Evolutionary conservation across 495 filamentous ascomycete genomes (phyloP).

Genomic region (Wilcoxina mikolae): DNA sequence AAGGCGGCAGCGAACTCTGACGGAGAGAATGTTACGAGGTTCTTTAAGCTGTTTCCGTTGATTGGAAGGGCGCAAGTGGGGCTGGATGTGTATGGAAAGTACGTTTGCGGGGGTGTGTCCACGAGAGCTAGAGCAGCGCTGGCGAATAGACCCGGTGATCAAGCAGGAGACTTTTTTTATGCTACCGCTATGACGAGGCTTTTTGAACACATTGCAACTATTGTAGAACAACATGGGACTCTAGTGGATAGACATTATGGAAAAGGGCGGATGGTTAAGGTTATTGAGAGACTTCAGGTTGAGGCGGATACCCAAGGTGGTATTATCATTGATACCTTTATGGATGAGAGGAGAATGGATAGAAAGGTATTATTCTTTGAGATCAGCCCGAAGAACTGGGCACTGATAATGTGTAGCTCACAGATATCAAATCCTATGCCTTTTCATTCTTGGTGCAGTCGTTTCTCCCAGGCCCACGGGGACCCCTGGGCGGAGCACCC

Average conservation of each 20-base stretch:
- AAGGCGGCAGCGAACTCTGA: slow-evolving; percentile 75
- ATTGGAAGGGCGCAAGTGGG: slow-evolving; percentile 83
- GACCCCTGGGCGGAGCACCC: slow-evolving; percentile 15
- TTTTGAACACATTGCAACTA: slow-evolving; percentile 94
- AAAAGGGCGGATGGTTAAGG: slow-evolving; percentile 78
- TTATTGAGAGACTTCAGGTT: slow-evolving; percentile 82
- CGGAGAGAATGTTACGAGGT: slow-evolving; percentile 75
- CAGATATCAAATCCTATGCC: slow-evolving; percentile 89
- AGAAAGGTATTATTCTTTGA: slow-evolving; percentile 36
- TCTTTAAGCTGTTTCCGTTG: slow-evolving; percentile 94
- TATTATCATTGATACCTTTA: slow-evolving; percentile 88
- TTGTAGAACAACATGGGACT: slow-evolving; percentile 77
- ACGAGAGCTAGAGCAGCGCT: slow-evolving; percentile 65
- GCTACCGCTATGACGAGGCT: slow-evolving; percentile 77
- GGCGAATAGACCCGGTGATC: slow-evolving; percentile 39
- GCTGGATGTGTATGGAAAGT: slow-evolving; percentile 83
- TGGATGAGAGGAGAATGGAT: slow-evolving; percentile 70
- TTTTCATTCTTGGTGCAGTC: slow-evolving; percentile 94
- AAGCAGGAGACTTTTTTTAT: slow-evolving; percentile 70
- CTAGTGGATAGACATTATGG: slow-evolving; percentile 92
- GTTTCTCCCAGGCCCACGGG: slow-evolving; percentile 46
- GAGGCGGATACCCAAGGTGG: slow-evolving; percentile 97
- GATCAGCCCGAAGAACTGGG: too few species aligned
- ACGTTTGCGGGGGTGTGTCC: slow-evolving; percentile 88
- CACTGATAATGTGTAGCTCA: slow-evolving; percentile 37